Evolutionary conservation across 768 basidiomycete species (phyloP).

Genomic region (Phallus indusiatus): DNA sequence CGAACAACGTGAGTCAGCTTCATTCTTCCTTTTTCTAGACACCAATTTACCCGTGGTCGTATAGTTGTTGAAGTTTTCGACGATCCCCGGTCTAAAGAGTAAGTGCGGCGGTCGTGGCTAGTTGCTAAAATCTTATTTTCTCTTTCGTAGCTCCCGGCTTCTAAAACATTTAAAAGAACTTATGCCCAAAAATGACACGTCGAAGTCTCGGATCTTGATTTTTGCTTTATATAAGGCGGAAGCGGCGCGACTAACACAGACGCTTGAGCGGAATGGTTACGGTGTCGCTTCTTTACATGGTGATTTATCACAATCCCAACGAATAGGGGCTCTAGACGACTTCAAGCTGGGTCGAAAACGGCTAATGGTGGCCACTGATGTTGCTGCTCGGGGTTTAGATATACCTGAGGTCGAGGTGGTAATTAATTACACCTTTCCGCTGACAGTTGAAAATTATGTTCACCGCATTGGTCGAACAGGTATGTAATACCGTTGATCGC

Average conservation of each 20-base stretch:
- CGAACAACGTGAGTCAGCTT: conserved; percentile 47
- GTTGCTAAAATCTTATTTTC: neutral
- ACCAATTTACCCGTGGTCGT: neutral
- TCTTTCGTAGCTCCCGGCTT: conserved; percentile 43
- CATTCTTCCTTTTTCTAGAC: neutral
- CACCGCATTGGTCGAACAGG: conserved; percentile 88
- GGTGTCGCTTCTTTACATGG: conserved; percentile 79
- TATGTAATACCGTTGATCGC: conserved; percentile 27
- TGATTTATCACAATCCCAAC: conserved; percentile 77
- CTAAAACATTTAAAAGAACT: conserved; percentile 44
- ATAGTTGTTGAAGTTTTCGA: conserved; percentile 81
- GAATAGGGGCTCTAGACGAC: conserved; percentile 76
- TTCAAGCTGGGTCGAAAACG: conserved; percentile 79
- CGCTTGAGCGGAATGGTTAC: conserved; percentile 66
- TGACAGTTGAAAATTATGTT: conserved; percentile 90
- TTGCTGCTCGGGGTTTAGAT: conserved; percentile 93
- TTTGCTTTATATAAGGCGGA: conserved; percentile 99
- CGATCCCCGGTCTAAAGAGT: conserved; percentile 81
- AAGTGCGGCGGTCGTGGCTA: conserved; percentile 19
- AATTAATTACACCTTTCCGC: conserved; percentile 95
- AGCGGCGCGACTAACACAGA: conserved; percentile 79
- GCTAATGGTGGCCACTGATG: conserved; percentile 91
- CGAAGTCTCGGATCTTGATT: conserved; percentile 70
- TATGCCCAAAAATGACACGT: conserved; percentile 49
- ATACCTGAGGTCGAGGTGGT: conserved; percentile 93